These are phyloP conservation scores for Papilionanthe hybrid DNA, from an alignment of 116 monocot species.

Conservation along the genomic window DNA sequence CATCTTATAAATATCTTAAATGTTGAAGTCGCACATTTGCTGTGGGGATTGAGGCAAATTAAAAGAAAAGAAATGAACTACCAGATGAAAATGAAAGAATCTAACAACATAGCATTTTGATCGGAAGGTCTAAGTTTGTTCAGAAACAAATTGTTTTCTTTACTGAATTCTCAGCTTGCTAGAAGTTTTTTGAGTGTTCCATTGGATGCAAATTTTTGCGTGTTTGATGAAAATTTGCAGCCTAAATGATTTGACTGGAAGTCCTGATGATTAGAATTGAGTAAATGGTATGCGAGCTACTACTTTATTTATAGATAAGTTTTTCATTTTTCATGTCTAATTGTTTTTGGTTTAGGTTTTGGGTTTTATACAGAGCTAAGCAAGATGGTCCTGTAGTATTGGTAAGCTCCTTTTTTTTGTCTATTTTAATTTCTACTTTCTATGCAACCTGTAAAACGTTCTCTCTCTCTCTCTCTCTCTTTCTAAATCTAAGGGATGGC, in stretches of 20 bases:
- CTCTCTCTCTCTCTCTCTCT: not conserved
- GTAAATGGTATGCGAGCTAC: not conserved
- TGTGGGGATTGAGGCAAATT: not conserved
- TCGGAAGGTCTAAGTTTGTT: not conserved
- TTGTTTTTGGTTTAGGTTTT: slow-evolving; percentile 17
- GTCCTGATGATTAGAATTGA: not conserved
- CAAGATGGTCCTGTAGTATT: slow-evolving; percentile 30
- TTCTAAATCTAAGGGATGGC: slow-evolving; percentile 54
- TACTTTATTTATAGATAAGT: not conserved
- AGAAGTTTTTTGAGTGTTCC: not conserved
- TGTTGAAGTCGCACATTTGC: too few species aligned
- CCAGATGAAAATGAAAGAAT: not conserved
- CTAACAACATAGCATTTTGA: not conserved
- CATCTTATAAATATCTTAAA: too few species aligned
- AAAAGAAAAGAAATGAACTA: not conserved
- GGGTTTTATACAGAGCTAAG: slow-evolving; percentile 24
- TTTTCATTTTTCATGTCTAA: not conserved
- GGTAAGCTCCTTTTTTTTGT: slow-evolving; percentile 2
- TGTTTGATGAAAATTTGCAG: not conserved
- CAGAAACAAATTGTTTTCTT: not conserved
- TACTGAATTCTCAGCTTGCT: not conserved
- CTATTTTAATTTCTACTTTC: not conserved
- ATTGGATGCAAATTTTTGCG: not conserved
- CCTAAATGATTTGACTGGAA: not conserved
- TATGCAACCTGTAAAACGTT: not conserved